Base-by-base conservation (phyloP, 257 asterid species). In the Gardenia jasminoides region DNA sequence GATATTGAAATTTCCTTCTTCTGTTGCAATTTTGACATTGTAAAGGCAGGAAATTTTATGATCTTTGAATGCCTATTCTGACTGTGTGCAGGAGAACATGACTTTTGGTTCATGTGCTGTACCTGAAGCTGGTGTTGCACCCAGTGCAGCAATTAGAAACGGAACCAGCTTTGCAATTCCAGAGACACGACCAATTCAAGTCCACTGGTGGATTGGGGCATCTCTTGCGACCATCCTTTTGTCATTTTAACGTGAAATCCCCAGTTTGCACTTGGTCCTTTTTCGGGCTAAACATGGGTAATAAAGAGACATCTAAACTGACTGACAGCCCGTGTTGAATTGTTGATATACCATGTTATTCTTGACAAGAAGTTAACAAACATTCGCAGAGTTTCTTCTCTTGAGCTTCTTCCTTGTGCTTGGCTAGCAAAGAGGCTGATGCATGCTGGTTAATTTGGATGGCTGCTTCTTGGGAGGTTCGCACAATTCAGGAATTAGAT, bases 71-170 rank as follows among this genome's bases (percentile, higher is more conserved):
- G 78, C 73, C 78, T 61, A 52, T 67, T 46, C 47, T 10, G 6
- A 65, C 66, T 26, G 22, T 31, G 12, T 80, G 81, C 90, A 95
- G 99, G 92, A 83, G 69, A 90, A 92, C 54, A 81, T 84, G 90
- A 85, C 85, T 11, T 93, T 83, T 61, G 99, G 94, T 75, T 86
- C 79, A 54, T 95, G 99, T 80, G 96, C 88, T 72, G 76, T 22
- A 41, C 90, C 94, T n/a, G 80, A 77, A 79, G 83, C 89, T 7
- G 79, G 70, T 66, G 39, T 66, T 75, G 72, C 89, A 56, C 86
- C 93, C 20, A 83, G 31, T 28, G 81, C 80, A 76, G 81, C 79
- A 54, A 77, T 31, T 22, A 76, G 39, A 76, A 86, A 78, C 54
- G 85, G 47, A 75, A 85, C 91, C 76, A 87, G 84, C 81, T 83